phyloP scores from a whole-genome alignment of 2,329 filamentous ascomycete species.

The Chaetomiaceae sp. region DNA sequence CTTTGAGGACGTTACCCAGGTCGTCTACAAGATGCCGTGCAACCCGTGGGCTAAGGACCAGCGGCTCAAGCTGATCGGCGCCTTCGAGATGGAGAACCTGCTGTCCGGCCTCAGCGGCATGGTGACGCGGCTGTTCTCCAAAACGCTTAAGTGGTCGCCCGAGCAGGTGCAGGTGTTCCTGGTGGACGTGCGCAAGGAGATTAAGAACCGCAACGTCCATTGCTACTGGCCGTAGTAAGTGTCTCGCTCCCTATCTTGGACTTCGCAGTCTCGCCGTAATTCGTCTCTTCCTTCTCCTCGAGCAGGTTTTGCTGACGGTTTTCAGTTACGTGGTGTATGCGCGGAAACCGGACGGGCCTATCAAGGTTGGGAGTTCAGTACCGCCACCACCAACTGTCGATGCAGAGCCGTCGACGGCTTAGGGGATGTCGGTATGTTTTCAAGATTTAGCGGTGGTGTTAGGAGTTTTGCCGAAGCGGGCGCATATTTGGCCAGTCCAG shows the following conservation, averaged over 20 bases:
- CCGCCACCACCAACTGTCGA: neutral
- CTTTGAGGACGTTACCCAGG: conserved; percentile 19
- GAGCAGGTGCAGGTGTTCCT: conserved; percentile 20
- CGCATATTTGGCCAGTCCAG: too few relatives aligned
- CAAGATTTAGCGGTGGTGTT: too few relatives aligned
- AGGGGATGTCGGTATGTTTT: too few relatives aligned
- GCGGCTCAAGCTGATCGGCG: conserved; percentile 23
- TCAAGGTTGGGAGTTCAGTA: neutral
- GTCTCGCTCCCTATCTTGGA: neutral
- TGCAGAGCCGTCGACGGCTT: neutral
- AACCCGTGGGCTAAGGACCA: conserved; percentile 23
- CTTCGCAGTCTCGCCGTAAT: neutral
- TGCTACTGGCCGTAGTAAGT: conserved; percentile 23
- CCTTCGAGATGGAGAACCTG: conserved; percentile 18
- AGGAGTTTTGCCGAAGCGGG: too few relatives aligned
- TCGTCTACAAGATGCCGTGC: conserved; percentile 18
- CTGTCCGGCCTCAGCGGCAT: conserved; percentile 19
- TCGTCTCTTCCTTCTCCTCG: conserved; percentile 22
- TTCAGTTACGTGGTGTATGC: conserved; percentile 11
- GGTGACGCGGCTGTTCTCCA: conserved; percentile 16
- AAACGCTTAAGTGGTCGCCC: conserved; percentile 18
- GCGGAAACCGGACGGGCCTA: conserved; percentile 8
- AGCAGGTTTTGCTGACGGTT: neutral
- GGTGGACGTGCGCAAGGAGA: conserved; percentile 16
- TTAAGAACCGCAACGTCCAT: conserved; percentile 19